Percentiles rank a stretch among this genome's conserved stretches.
Evolutionary conservation across 331 rosid species (phyloP).

Genomic region (Spiraea crenata): DNA sequence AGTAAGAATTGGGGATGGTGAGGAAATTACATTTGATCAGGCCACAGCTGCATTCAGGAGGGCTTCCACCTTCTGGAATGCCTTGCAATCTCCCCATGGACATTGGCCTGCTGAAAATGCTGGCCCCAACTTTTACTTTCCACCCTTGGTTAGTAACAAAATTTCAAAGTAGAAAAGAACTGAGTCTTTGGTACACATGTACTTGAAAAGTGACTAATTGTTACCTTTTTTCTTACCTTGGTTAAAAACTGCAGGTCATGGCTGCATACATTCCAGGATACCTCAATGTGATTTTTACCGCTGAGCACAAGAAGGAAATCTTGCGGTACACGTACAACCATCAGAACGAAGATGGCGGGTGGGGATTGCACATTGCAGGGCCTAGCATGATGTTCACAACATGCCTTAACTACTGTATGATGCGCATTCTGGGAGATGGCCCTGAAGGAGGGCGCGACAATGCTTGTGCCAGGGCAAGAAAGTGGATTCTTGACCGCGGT

Average conservation of each 20-base stretch:
- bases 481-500: constrained; percentile 79
- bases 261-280: constrained; percentile 24
- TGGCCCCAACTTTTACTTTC: constrained; percentile 19
- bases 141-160: constrained; percentile 19
- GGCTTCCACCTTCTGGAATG: constrained; percentile 25
- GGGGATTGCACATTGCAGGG: constrained; percentile 68
- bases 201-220: not conserved
- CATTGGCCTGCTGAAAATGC: constrained; percentile 34
- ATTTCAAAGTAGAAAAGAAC: not conserved
- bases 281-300: constrained; percentile 15
- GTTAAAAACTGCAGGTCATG: constrained; percentile 11
- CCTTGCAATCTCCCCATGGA: constrained; percentile 32
- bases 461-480: constrained; percentile 58
- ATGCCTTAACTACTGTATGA: constrained; percentile 51
- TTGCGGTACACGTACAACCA: constrained; percentile 21
- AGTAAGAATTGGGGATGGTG: constrained; percentile 26
- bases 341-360: constrained; percentile 71
- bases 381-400: constrained; percentile 62
- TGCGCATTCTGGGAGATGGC: constrained; percentile 61
- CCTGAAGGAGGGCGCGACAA: constrained; percentile 46
- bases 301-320: constrained; percentile 21
- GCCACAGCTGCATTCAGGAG: constrained; percentile 28
- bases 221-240: not conserved
- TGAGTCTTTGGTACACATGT: not conserved
- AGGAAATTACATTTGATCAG: constrained; percentile 25